These are phyloP conservation scores for Clonostachys byssicola DNA, from an alignment of 2,329 filamentous ascomycete species.

Conservation along the genomic window DNA sequence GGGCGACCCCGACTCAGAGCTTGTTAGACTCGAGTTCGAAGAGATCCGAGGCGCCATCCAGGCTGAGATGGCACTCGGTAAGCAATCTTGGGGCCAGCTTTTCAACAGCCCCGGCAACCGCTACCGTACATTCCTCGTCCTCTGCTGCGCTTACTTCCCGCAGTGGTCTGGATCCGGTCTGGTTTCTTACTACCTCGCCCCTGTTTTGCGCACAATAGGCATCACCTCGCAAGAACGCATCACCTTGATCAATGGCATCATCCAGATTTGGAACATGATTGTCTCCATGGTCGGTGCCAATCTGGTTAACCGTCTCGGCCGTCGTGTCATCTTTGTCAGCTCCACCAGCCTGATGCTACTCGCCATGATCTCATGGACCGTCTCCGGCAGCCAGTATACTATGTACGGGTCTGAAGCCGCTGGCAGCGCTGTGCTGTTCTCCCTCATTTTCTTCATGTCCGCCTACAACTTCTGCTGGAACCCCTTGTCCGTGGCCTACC, in stretches of 20 bases:
- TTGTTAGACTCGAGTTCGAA: slow-evolving; percentile 52
- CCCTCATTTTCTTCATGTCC: slow-evolving; percentile 19
- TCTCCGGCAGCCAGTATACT: slow-evolving; percentile 23
- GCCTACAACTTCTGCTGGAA: slow-evolving; percentile 20
- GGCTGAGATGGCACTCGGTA: slow-evolving; percentile 28
- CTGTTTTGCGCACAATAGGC: slow-evolving; percentile 38
- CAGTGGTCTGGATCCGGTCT: slow-evolving; percentile 40
- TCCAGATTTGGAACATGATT: slow-evolving; percentile 15
- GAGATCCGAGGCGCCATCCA: slow-evolving; percentile 48
- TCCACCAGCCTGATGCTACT: not conserved
- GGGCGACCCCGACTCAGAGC: slow-evolving; percentile 35
- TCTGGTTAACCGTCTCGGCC: slow-evolving; percentile 17
- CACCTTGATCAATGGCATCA: slow-evolving; percentile 33
- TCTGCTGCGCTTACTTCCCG: slow-evolving; percentile 47
- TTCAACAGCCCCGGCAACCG: slow-evolving; percentile 38
- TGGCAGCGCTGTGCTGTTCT: slow-evolving; percentile 26
- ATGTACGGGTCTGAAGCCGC: slow-evolving; percentile 23
- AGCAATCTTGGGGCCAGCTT: slow-evolving; percentile 56
- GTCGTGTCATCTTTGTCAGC: slow-evolving; percentile 11
- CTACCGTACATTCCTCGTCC: slow-evolving; percentile 43
- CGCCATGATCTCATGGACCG: too few species aligned
- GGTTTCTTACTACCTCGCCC: slow-evolving; percentile 31
- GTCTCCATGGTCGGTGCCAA: slow-evolving; percentile 19
- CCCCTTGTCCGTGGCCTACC: slow-evolving; percentile 15
- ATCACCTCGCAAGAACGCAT: slow-evolving; percentile 32